These are phyloP conservation scores for Barnettozyma siamensis DNA, from an alignment of 805 yeast species.

Conservation along the genomic window DNA sequence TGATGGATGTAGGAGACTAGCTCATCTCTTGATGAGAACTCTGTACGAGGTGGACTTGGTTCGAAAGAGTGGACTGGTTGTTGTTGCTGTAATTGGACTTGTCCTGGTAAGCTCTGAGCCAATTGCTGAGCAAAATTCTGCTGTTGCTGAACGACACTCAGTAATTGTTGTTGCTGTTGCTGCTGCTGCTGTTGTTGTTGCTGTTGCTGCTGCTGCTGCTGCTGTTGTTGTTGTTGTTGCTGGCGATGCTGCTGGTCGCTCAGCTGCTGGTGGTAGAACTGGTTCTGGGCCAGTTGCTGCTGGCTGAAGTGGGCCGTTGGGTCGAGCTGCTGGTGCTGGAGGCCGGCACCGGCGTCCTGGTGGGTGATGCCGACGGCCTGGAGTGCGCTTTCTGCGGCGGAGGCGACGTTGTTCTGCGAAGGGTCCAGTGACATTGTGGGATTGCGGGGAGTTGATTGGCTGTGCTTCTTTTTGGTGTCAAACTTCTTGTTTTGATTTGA, in stretches of 20 bases:
- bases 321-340: constrained; percentile 14
- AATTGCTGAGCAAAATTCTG: constrained; percentile 19
- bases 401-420: constrained; percentile 12
- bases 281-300: constrained; percentile 15
- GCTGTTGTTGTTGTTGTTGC: constrained; percentile 14
- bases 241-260: constrained; percentile 22
- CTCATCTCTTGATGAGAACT: constrained; percentile 21
- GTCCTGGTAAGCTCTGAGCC: constrained; percentile 20
- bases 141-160: constrained; percentile 12
- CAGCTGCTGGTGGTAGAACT: constrained; percentile 20
- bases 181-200: constrained; percentile 13
- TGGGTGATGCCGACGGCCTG: constrained; percentile 21
- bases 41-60: constrained; percentile 20
- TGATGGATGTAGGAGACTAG: constrained; percentile 23
- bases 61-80: constrained; percentile 9
- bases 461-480: neutral
- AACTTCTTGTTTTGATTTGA: neutral
- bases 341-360: constrained; percentile 12
- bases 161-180: constrained; percentile 16
- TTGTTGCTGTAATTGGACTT: constrained; percentile 1
- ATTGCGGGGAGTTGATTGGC: too few relatives aligned
- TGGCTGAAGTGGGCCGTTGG: constrained; percentile 13
- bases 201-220: constrained; percentile 21
- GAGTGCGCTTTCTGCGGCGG: constrained; percentile 22
- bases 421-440: constrained; percentile 13